Evolutionary conservation across 1,284 basidiomycete species (phyloP).

Genomic region (Fomes fomentarius): DNA sequence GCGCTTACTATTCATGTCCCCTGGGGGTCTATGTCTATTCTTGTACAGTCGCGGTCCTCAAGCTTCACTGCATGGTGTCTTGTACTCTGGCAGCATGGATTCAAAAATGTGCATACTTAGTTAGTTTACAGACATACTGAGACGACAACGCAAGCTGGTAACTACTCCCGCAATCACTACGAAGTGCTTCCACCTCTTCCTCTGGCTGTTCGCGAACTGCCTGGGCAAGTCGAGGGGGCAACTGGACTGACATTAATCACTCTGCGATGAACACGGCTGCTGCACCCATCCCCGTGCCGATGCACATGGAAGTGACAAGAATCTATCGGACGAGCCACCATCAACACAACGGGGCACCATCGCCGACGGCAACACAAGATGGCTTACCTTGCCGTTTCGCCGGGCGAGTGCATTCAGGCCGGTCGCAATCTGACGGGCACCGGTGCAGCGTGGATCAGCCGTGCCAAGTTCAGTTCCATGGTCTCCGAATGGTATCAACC

Average conservation of each 20-base stretch:
- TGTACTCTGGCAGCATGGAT: too few species aligned
- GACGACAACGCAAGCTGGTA: too few species aligned
- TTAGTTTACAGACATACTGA: too few species aligned
- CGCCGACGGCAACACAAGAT: constrained; percentile 3
- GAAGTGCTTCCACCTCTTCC: too few species aligned
- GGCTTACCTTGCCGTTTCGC: constrained; percentile 72
- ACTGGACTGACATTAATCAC: constrained; percentile 18
- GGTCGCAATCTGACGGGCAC: constrained; percentile 87
- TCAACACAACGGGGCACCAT: constrained; percentile 2
- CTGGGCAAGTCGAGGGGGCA: background rate
- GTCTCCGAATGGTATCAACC: background rate
- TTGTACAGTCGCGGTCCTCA: background rate
- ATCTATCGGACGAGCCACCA: constrained; percentile 43
- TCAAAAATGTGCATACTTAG: too few species aligned
- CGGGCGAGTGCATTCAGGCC: constrained; percentile 83
- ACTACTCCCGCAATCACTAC: too few species aligned
- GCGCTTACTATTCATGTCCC: constrained; percentile 2
- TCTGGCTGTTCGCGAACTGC: too few species aligned
- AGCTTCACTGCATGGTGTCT: too few species aligned
- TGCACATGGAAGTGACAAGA: constrained; percentile 85
- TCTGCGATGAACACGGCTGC: constrained; percentile 43
- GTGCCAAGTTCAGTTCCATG: constrained; percentile 27
- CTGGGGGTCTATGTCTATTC: too few species aligned
- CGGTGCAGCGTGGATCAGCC: constrained; percentile 72
- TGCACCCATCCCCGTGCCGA: constrained; percentile 90